Percentiles rank a stretch among this genome's conserved stretches.
These are phyloP conservation scores for Penicillium sclerotigenum DNA, from an alignment of 2,329 filamentous ascomycete species.

Conservation along the genomic window DNA sequence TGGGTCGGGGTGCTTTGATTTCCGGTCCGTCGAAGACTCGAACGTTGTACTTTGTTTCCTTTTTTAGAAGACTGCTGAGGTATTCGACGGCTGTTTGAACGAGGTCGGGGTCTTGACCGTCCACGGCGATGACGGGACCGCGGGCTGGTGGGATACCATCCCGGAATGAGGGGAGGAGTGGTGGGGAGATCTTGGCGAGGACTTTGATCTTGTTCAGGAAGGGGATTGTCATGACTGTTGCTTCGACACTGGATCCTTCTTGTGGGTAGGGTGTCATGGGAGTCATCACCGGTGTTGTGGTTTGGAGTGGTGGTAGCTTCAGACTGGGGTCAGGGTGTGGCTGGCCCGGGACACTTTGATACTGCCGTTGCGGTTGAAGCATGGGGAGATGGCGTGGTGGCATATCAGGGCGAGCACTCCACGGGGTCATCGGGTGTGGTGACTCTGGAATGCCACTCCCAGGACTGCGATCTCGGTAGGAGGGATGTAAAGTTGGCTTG, in stretches of 20 bases:
- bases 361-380: constrained; percentile 55
- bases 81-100: constrained; percentile 64
- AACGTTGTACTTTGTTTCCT: constrained; percentile 52
- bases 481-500: constrained; percentile 34
- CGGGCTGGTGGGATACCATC: constrained; percentile 46
- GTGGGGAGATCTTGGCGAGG: constrained; percentile 71
- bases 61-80: constrained; percentile 54
- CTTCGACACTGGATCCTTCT: constrained; percentile 55
- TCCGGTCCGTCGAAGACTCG: constrained; percentile 50
- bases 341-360: constrained; percentile 24
- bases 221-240: constrained; percentile 72
- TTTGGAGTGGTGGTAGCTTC: constrained; percentile 55
- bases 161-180: constrained; percentile 47
- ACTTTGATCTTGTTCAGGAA: constrained; percentile 74
- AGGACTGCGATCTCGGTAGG: constrained; percentile 35
- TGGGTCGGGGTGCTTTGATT: constrained; percentile 18
- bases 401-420: constrained; percentile 43
- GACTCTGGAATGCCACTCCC: constrained; percentile 26
- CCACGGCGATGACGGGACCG: constrained; percentile 79
- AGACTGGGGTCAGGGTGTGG: constrained; percentile 49
- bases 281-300: constrained; percentile 28
- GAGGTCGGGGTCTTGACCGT: constrained; percentile 66
- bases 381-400: constrained; percentile 45
- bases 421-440: constrained; percentile 44
- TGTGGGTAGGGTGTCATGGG: constrained; percentile 30